A percentile compares a stretch with the other conserved stretches of the same genome.
Evolutionary conservation across 1,284 basidiomycete species (phyloP).

Genomic region (Macrocystidia cucumis): DNA sequence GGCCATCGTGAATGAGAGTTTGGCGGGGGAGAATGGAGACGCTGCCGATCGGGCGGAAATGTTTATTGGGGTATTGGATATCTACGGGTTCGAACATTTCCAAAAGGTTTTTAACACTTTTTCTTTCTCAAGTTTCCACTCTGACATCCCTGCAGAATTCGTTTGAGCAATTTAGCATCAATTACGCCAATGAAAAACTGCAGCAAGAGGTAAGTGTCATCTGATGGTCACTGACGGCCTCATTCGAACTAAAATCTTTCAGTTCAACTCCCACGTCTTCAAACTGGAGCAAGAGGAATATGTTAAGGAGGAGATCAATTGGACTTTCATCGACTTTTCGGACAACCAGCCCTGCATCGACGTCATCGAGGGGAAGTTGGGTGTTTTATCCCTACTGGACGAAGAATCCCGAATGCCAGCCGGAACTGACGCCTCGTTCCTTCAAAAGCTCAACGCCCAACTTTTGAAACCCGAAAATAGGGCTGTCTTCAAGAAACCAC

Average conservation of each 20-base stretch:
- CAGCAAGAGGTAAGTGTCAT: constrained; percentile 87
- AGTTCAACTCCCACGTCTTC: constrained; percentile 99
- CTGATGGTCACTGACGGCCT: constrained; percentile 8
- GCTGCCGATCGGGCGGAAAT: constrained; percentile 85
- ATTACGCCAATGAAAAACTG: constrained; percentile 98
- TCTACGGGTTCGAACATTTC: constrained; percentile 96
- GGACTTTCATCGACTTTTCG: constrained; percentile 99
- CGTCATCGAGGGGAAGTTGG: constrained; percentile 96
- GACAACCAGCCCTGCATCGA: constrained; percentile 99
- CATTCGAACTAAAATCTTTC: constrained; percentile 10
- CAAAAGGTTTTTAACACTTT: constrained; percentile 56
- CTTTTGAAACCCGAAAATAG: constrained; percentile 87
- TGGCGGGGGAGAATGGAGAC: constrained; percentile 85
- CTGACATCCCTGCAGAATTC: constrained; percentile 59
- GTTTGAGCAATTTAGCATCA: constrained; percentile 99
- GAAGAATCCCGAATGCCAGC: constrained; percentile 97
- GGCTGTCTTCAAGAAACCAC: constrained; percentile 93
- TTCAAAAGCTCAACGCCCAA: constrained; percentile 90
- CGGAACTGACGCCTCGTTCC: constrained; percentile 89
- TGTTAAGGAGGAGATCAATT: constrained; percentile 96
- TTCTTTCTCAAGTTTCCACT: constrained; percentile 4
- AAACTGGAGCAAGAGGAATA: constrained; percentile 99
- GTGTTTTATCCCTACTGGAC: constrained; percentile 91
- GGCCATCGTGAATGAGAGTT: constrained; percentile 92
- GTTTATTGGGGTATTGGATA: constrained; percentile 98